Conservation (phyloP, 2,329 filamentous ascomycete genomes). For the Ophiostoma montium region DNA sequence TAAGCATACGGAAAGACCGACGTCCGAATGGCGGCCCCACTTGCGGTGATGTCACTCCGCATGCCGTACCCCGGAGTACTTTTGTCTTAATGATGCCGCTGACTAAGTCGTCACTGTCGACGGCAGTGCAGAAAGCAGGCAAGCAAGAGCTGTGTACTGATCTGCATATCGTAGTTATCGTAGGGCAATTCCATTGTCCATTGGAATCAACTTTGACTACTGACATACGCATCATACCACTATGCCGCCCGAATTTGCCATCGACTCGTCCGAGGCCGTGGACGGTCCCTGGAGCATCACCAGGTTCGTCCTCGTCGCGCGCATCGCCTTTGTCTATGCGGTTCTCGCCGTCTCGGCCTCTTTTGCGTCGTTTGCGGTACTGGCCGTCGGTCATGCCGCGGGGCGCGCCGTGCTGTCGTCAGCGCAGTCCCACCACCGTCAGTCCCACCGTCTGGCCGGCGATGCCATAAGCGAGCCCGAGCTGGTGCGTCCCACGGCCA, state of each 20-base stretch:
- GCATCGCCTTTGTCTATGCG: constrained; percentile 11
- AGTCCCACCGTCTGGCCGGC: background rate
- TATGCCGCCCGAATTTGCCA: constrained; percentile 11
- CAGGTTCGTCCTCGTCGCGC: constrained; percentile 19
- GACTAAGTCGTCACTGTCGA: background rate
- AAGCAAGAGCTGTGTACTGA: no score
- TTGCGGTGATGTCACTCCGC: background rate
- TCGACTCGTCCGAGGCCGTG: constrained; percentile 21
- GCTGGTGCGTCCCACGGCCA: background rate
- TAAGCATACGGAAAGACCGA: no score
- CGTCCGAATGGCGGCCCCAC: background rate
- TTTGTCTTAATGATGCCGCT: background rate
- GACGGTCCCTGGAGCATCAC: constrained; percentile 25
- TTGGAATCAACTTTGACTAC: no score
- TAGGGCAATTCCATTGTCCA: no score
- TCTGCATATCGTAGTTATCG: no score
- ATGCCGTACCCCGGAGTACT: background rate
- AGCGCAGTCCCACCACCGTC: background rate
- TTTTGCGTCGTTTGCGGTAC: constrained; percentile 11
- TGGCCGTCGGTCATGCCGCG: constrained; percentile 9
- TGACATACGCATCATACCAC: background rate
- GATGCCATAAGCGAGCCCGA: no score
- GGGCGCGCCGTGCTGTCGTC: constrained; percentile 2
- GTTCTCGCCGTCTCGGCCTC: constrained; percentile 20
- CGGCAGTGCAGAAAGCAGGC: no score